Evolutionary conservation across 306 rosid species (phyloP), one percentile per base, ranked within the genome.

Genomic region (Cucurbita argyrosperma): DNA sequence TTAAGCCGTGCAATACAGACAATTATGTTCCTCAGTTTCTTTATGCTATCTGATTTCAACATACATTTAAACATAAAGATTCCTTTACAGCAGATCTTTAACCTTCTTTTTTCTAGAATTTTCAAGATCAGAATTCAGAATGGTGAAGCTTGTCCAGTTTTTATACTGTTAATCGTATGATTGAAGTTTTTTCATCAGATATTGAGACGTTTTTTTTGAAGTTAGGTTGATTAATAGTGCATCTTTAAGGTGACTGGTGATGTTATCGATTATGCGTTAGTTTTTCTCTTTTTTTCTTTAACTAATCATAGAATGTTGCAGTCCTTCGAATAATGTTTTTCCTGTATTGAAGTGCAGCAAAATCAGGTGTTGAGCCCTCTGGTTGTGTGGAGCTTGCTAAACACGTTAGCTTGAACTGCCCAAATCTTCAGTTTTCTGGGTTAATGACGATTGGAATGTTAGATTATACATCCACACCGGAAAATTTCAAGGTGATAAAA

Each of bases 371-470:
- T 74, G 91, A 91, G 80, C 98, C 97, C 49, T 64, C 87, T 71
- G 74, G 52, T 50, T 90, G 96, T 75, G 89, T 86, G 71, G 96
- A 89, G 68, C 91, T 94, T 45, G 97, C 84, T 64, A 89, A 87
- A 80, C 94, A 94, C 82, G 88, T 94, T 72, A 82, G 76, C 54
- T 71, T 45, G 45, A 82, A 77, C 79, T 86, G 96, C 83, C 86
- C 88, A 82, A 85, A 90, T 82, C 97, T 94, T 30, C 87, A 88
- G 80, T 89, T 94, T 78, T 84, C 82, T 81, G 96, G 98, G 60
- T 80, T 94, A 56, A 94, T 94, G 97, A 94, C 97, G 51, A 91
- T 89, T 85, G 98, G 98, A 59, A 94, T 94, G 98, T 82, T 79
- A 30, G 98, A 94, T 76, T 90, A 94, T 74, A 60, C 97, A 61